Percentiles rank a stretch among this genome's conserved stretches.
Evolutionary conservation across 1,284 basidiomycete species (phyloP).

Genomic region (Rhodofomes roseus): DNA sequence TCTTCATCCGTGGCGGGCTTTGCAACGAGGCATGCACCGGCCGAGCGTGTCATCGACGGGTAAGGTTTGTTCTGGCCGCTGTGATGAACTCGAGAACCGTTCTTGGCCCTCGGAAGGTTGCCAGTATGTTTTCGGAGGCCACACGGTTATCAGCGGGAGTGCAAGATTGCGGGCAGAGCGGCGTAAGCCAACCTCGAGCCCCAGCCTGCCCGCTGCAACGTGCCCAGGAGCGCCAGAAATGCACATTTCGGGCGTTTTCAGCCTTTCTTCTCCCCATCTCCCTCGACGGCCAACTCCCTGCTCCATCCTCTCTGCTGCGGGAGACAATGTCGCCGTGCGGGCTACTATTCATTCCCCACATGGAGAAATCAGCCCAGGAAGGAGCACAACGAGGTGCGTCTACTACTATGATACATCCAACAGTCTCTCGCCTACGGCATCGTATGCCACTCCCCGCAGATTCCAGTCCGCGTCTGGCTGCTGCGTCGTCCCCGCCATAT

Average conservation of each 20-base stretch:
- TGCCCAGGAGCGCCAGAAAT: not conserved
- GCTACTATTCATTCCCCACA: not conserved
- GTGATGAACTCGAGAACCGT: slow-evolving; percentile 1
- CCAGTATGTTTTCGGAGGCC: not conserved
- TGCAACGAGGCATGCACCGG: slow-evolving; percentile 13
- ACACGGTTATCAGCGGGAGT: slow-evolving; percentile 2
- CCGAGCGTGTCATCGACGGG: slow-evolving; percentile 6
- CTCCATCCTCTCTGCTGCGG: not conserved
- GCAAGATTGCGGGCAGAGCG: not conserved
- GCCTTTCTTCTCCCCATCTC: not conserved
- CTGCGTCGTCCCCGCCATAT: slow-evolving; percentile 42
- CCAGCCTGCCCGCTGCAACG: not conserved
- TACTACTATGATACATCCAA: not conserved
- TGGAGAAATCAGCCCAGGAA: too few relatives aligned
- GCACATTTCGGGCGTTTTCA: not conserved
- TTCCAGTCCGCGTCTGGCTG: slow-evolving; percentile 50
- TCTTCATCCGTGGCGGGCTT: slow-evolving; percentile 10
- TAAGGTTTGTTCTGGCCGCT: slow-evolving; percentile 1
- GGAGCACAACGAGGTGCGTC: not conserved
- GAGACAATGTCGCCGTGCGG: too few relatives aligned
- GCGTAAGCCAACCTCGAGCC: not conserved
- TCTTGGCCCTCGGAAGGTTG: not conserved
- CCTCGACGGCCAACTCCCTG: not conserved
- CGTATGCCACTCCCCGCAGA: slow-evolving; percentile 52
- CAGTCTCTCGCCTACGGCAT: slow-evolving; percentile 1